Base-by-base conservation (phyloP, 179 eudicot genomes). In the Nepenthes alata region DNA sequence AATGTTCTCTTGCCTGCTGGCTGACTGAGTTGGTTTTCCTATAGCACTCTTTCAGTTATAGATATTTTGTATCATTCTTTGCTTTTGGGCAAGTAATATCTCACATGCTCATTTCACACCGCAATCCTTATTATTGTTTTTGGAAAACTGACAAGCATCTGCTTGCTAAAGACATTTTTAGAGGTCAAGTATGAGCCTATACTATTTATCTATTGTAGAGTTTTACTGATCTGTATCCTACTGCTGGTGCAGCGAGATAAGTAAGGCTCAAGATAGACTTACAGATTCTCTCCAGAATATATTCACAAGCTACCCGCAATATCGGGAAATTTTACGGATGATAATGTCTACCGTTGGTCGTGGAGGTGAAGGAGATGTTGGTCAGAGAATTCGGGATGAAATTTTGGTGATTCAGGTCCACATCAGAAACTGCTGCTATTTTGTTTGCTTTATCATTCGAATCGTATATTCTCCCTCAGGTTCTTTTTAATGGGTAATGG, bases 321-420 rank as follows among this genome's bases (percentile, higher is more conserved):
- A 85, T 71, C 87, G 81, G 68, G 99, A 94, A 72, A 75, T 90
- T 73, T 50, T 90, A 72, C 78, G 99, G 4, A 83, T 85, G 90
- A 85, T 94, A 63, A 79, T 94, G 87, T 87, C 97, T 37, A 87
- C 88, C 72, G 91, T 94, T 70, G 99, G 99, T 44, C 99, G 99
- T 64, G 99, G 99, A 74, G 99, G 97, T 61, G 99, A 94, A 75
- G 99, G 99, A 50, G 97, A 94, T 73, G 97, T 91, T 50, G 99
- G 99, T 60, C 99, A 94, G 81, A 79, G 99, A 66, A 94, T 94
- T 66, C 85, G 99, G 61, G 99, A 94, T 74, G 99, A 94, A 77
- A 94, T 94, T 59, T 74, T 94, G 77, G 99, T 94, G 68, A 82
- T 94, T 73, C 99, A 90, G 89, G 99, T 90, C 35, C 39, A 49